Percentiles rank a stretch among this genome's conserved stretches.
Conservation (phyloP, 768 basidiomycete species). For the Roridomyces roridus region DNA sequence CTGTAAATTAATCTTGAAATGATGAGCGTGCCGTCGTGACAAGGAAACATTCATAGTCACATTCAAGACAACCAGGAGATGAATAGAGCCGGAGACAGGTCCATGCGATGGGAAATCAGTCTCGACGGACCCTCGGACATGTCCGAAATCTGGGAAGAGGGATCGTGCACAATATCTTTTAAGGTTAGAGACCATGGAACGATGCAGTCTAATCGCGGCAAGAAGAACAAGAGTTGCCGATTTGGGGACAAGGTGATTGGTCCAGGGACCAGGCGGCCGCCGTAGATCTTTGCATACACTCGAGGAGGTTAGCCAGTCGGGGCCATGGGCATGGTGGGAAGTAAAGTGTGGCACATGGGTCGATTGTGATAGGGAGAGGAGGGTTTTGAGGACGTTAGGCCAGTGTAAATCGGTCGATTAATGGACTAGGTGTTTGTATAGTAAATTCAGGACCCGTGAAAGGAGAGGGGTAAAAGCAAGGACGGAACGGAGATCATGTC, state of each 20-base stretch:
- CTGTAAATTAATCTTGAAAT: background rate
- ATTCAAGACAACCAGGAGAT: background rate
- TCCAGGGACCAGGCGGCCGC: background rate
- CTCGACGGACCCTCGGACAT: too few relatives aligned
- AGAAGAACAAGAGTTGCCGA: constrained; percentile 9
- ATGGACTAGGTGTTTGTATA: too few relatives aligned
- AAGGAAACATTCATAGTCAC: constrained; percentile 2
- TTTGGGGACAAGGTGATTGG: constrained; percentile 9
- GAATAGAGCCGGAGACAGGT: constrained; percentile 21
- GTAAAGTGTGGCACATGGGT: background rate
- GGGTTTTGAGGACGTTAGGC: too few relatives aligned
- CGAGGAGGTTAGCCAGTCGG: background rate
- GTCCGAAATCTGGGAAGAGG: background rate
- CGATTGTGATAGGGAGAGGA: background rate
- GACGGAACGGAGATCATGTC: too few relatives aligned
- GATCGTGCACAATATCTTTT: background rate
- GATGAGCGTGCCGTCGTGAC: background rate
- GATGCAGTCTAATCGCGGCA: too few relatives aligned
- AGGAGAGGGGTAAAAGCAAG: too few relatives aligned
- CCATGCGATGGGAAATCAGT: too few relatives aligned
- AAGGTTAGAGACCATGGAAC: background rate
- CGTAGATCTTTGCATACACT: background rate
- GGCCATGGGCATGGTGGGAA: constrained; percentile 3
- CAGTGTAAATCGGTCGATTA: too few relatives aligned
- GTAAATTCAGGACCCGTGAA: too few relatives aligned